Evolutionary conservation across 177 flowering plant species (phyloP).

Genomic region (Vitis hybrid): DNA sequence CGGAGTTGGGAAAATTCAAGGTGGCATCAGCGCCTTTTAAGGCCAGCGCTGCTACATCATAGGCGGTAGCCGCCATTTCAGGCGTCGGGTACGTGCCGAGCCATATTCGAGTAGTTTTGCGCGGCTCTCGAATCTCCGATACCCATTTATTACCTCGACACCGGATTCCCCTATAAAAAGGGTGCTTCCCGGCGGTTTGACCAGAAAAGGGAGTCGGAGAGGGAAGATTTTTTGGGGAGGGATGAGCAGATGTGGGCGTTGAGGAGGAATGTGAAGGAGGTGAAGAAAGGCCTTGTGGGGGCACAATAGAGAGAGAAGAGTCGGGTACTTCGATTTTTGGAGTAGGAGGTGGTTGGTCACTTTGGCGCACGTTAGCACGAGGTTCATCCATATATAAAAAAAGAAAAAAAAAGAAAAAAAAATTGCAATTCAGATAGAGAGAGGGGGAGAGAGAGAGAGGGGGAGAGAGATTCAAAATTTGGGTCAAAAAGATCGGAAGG

Average conservation of each 20-base stretch:
- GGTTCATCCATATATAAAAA: conserved; percentile 1
- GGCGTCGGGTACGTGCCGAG: conserved; percentile 62
- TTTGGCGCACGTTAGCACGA: conserved; percentile 3
- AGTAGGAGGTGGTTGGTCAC: not conserved
- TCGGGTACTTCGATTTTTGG: not conserved
- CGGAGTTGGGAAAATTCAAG: conserved; percentile 46
- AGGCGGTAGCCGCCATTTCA: conserved; percentile 75
- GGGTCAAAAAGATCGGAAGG: not conserved
- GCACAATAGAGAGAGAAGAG: not conserved
- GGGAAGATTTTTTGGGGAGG: not conserved
- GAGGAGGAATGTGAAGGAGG: not conserved
- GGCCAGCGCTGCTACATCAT: conserved; percentile 57
- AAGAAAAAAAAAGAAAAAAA: too few relatives aligned
- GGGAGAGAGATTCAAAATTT: too few relatives aligned
- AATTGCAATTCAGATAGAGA: not conserved
- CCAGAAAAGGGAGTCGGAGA: not conserved
- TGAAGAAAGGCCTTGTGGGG: not conserved
- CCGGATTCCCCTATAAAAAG: conserved; percentile 40
- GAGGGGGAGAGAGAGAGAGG: too few relatives aligned
- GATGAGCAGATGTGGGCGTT: not conserved
- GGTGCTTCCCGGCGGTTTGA: conserved; percentile 20
- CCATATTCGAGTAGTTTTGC: conserved; percentile 61
- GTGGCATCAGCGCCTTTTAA: conserved; percentile 39
- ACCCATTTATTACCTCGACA: conserved; percentile 68
- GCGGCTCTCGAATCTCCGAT: conserved; percentile 69